Evolutionary conservation across 768 basidiomycete genomes (phyloP).

Genomic region (Rhizopogon vinicolor): DNA sequence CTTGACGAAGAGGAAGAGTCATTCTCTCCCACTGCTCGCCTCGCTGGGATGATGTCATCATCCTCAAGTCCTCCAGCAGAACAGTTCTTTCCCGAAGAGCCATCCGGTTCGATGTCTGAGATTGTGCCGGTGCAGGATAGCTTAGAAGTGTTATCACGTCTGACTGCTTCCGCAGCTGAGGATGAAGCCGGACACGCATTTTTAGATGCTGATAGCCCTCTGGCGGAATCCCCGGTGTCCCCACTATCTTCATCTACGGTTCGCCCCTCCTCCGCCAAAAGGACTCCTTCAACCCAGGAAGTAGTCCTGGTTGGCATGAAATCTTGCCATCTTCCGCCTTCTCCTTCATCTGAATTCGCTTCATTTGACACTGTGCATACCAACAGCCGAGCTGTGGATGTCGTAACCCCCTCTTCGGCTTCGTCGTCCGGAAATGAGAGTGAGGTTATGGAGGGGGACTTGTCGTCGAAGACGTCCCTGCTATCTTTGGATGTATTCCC

Average conservation of each 20-base stretch:
- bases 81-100: neutral
- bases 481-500: slow-evolving; percentile 6
- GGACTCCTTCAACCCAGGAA: neutral
- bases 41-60: neutral
- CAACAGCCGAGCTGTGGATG: neutral
- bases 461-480: slow-evolving; percentile 12
- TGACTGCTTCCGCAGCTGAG: neutral
- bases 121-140: neutral
- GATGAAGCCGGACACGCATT: neutral
- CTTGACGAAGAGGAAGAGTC: slow-evolving; percentile 1
- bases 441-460: slow-evolving; percentile 4
- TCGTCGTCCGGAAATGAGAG: neutral
- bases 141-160: neutral
- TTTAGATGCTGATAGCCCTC: neutral
- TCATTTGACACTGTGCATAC: neutral
- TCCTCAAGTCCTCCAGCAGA: neutral
- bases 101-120: neutral
- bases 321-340: neutral
- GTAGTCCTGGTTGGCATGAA: neutral
- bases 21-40: slow-evolving; percentile 3
- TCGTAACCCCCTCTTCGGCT: neutral
- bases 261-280: neutral
- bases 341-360: neutral
- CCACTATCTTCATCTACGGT: neutral
- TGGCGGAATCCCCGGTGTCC: neutral